These are phyloP conservation scores for Acorus calamus DNA, from an alignment of 106 monocot genomes.

Conservation along the genomic window DNA sequence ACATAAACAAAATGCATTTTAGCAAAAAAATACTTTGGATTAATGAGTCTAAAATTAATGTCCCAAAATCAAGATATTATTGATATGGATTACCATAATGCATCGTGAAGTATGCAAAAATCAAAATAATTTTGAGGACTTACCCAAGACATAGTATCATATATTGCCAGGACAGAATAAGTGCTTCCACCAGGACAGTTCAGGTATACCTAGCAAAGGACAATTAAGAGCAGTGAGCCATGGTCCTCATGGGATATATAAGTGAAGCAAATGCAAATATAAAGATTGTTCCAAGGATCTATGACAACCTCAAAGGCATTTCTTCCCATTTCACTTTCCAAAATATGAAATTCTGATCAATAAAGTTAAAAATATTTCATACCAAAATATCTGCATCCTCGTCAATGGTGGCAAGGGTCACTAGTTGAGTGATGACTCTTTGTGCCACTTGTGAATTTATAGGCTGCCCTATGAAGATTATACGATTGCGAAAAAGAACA, in stretches of 20 bases:
- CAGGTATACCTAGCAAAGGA: slow-evolving; percentile 64
- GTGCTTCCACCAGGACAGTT: slow-evolving; percentile 96
- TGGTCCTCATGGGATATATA: not conserved
- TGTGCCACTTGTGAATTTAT: slow-evolving; percentile 87
- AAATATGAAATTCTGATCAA: not conserved
- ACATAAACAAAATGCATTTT: too few relatives aligned
- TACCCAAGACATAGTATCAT: slow-evolving; percentile 99
- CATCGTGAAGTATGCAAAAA: not conserved
- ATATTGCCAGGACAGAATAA: slow-evolving; percentile 89
- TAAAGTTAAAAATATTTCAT: not conserved
- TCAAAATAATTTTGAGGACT: slow-evolving; percentile 2
- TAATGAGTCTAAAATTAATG: not conserved
- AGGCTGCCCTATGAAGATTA: slow-evolving; percentile 88
- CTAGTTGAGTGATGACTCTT: slow-evolving; percentile 87
- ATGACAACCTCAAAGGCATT: too few relatives aligned
- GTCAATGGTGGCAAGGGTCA: slow-evolving; percentile 86
- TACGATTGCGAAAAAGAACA: slow-evolving; percentile 83
- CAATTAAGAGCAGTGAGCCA: not conserved
- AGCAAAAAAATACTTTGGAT: not conserved
- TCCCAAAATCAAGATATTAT: too few relatives aligned
- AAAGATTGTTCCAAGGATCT: too few relatives aligned
- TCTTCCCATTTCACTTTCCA: not conserved
- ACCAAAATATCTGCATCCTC: slow-evolving; percentile 90
- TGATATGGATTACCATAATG: not conserved
- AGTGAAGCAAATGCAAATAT: not conserved